Percentiles rank a stretch among this genome's conserved stretches.
Conservation (phyloP, 805 yeast genomes). For the Lachancea sp. region DNA sequence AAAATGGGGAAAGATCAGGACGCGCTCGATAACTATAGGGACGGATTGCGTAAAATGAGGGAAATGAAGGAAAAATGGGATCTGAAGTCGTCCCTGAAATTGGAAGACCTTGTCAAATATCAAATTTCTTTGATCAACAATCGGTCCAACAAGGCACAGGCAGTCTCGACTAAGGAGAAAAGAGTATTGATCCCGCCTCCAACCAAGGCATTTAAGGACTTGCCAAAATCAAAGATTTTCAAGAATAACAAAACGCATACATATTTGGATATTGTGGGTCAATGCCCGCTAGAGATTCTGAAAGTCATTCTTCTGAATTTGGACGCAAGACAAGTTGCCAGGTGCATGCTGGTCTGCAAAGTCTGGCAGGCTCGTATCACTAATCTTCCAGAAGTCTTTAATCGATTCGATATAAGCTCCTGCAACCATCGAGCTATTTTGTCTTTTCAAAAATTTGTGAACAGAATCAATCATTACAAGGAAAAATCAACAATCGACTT, state of each 20-base stretch:
- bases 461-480: slow-evolving; percentile 1
- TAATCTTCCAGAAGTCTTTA: slow-evolving; percentile 17
- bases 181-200: neutral
- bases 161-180: neutral
- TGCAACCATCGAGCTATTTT: slow-evolving; percentile 14
- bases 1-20: slow-evolving; percentile 14
- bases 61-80: slow-evolving; percentile 11
- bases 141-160: neutral
- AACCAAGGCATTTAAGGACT: neutral
- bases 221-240: neutral
- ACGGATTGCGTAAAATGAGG: slow-evolving; percentile 15
- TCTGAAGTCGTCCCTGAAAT: slow-evolving; percentile 13
- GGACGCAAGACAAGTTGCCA: slow-evolving; percentile 16
- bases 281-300: slow-evolving; percentile 26
- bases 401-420: slow-evolving; percentile 13
- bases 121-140: slow-evolving; percentile 13
- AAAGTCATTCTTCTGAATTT: slow-evolving; percentile 17
- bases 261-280: slow-evolving; percentile 3
- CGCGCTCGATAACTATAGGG: slow-evolving; percentile 19
- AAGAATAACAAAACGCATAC: neutral
- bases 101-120: slow-evolving; percentile 10
- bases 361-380: slow-evolving; percentile 19
- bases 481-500: neutral
- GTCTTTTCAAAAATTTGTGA: slow-evolving; percentile 16
- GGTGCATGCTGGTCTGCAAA: slow-evolving; percentile 17